These are phyloP conservation scores for Elsinoe batatas DNA, from an alignment of 2,329 filamentous ascomycete genomes.

Conservation along the genomic window DNA sequence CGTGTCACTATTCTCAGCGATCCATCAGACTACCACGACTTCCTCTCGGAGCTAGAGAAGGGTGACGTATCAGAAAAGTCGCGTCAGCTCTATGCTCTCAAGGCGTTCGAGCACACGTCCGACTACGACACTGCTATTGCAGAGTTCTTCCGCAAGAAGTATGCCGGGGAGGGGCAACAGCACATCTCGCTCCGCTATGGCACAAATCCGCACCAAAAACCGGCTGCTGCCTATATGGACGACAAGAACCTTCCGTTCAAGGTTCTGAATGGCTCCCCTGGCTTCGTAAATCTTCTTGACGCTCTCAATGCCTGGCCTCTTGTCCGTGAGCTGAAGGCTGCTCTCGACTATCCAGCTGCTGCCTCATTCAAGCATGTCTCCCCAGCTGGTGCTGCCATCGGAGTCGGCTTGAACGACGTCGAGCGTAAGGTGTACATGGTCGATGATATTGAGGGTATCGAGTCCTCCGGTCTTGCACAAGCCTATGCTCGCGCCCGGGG, in stretches of 20 bases:
- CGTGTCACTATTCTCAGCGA: slow-evolving; percentile 94
- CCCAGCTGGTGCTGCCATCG: slow-evolving; percentile 89
- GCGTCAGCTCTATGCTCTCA: slow-evolving; percentile 82
- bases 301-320: slow-evolving; percentile 94
- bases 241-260: slow-evolving; percentile 81
- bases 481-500: slow-evolving; percentile 93
- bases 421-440: slow-evolving; percentile 99
- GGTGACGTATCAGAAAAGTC: slow-evolving; percentile 78
- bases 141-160: slow-evolving; percentile 95
- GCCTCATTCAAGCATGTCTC: slow-evolving; percentile 99
- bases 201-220: slow-evolving; percentile 97
- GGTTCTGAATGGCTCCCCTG: slow-evolving; percentile 77
- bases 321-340: slow-evolving; percentile 89
- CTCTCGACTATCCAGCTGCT: slow-evolving; percentile 78
- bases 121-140: slow-evolving; percentile 94
- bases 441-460: slow-evolving; percentile 82
- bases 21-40: slow-evolving; percentile 85
- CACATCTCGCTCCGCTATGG: slow-evolving; percentile 84
- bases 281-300: slow-evolving; percentile 96
- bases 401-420: slow-evolving; percentile 70
- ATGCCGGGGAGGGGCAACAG: slow-evolving; percentile 75
- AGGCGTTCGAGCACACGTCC: slow-evolving; percentile 96
- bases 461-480: slow-evolving; percentile 76
- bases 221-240: slow-evolving; percentile 71
- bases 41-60: slow-evolving; percentile 77